These are phyloP conservation scores for Phytopythium vexans DNA, from an alignment of 352 stramenopile genomes.

Conservation along the genomic window DNA sequence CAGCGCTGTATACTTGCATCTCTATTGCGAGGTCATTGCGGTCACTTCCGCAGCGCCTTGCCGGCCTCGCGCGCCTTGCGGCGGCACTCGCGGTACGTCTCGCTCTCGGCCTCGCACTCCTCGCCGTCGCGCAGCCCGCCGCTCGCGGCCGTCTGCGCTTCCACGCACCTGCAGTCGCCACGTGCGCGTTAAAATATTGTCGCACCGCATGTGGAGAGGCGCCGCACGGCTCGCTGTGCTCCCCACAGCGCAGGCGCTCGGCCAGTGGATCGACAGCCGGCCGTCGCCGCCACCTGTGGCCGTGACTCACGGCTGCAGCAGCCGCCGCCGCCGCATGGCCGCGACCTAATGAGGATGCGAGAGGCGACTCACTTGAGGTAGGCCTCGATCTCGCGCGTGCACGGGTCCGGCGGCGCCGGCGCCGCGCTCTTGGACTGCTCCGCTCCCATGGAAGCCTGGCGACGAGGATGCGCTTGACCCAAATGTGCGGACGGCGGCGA, in stretches of 20 bases:
- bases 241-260: conserved; percentile 28
- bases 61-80: conserved; percentile 38
- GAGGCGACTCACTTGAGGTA: conserved; percentile 62
- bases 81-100: conserved; percentile 62
- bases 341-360: too few species aligned
- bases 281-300: too few species aligned
- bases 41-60: conserved; percentile 5
- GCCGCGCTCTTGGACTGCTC: conserved; percentile 45
- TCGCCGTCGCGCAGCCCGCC: conserved; percentile 67
- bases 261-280: too few species aligned
- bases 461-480: too few species aligned
- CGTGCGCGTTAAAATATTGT: conserved; percentile 5
- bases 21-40: too few species aligned
- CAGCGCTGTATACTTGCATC: too few species aligned
- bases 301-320: background rate
- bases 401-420: conserved; percentile 36
- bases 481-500: too few species aligned
- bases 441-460: conserved; percentile 39
- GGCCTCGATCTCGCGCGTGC: conserved; percentile 48
- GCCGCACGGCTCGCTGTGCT: conserved; percentile 36
- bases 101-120: conserved; percentile 62
- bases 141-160: conserved; percentile 49
- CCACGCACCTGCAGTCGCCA: conserved; percentile 41
- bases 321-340: conserved; percentile 7
- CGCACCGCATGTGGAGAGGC: background rate